Evolutionary conservation across 257 asterid genomes (phyloP), one percentile per base, ranked within the genome.

Genomic region (Salvia hispanica): DNA sequence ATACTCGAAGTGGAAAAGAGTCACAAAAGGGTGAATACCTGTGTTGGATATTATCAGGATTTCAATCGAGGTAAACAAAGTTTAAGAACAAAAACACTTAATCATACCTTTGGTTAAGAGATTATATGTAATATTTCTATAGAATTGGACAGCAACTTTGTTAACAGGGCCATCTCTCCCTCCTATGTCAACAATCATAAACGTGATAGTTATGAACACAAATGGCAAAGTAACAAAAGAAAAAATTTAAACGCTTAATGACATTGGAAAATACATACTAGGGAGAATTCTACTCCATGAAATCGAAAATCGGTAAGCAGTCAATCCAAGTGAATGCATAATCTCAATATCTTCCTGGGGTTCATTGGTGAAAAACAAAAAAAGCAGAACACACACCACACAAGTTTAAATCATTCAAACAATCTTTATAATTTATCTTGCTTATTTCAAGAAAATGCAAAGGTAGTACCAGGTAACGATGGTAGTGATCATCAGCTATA

Each of bases 251-350:
- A 31, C 57, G 40, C 71, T 12, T 44, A 63, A 37, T 9, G 37
- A 54, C 42, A 14, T 4, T 5, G 51, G 21, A 12, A 63, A 73
- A 31, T 10, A 46, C 86, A 65, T 81, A 91, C 96, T 79, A 8
- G 97, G 97, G 66, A 91, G 85, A 76, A 91, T 44, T 81, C 97
- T 80, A 66, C 88, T 76, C 97, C 97, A 88, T 5, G 97, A 91
- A 80, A 91, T 89, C 31, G 98, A 91, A 57, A 91, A 71, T 9
- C 95, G 87, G 66, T 88, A 91, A 42, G 93, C 77, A 69, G 77
- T 66, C 61, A 85, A 78, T 11, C 93, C 94, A 42, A 84, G 87
- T 36, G 87, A 82, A 56, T 81, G 78, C 72, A 88, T 63, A 58
- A 82, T 67, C 77, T 83, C 88, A 72, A 88, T 84, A 56, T 91